Base-by-base conservation (phyloP, 345 rosid species). In the Alliaria petiolata region DNA sequence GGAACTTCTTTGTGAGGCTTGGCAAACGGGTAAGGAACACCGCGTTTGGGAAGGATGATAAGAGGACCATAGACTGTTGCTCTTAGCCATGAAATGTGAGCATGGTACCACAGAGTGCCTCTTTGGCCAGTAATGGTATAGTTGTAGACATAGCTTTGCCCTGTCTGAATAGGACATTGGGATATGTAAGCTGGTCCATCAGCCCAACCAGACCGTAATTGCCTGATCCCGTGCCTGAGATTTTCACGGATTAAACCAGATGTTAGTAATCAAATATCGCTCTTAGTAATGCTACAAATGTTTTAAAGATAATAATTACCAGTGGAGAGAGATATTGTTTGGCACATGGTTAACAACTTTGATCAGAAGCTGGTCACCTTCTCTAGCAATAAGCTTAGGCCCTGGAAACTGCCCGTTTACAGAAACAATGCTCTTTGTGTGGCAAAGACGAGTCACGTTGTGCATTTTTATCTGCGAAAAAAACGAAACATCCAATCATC, bases 1-100 rank as follows among this genome's bases (percentile, higher is more conserved):
- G 93, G 89, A 74, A 85, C 81, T 85, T 89, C 90, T 81, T 85
- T 85, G 82, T 85, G 67, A 16, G 96, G 98, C 65, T 85, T 89
- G 36, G 81, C 34, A 54, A 90, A 88, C 1, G 96, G 98, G 69
- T 90, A 88, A 60, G 93, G 79, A 70, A 74, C 79, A 10, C 85
- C 86, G 2, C 3, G 80, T 65, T 80, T 82, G 42, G 97, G 98
- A 50, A 90, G 89, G 55, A 90, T 83, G 71, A 90, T 81, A 1
- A 89, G 51, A 5, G 93, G 86, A 56, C 96, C 97, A 45, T 90
- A 81, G 34, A 93, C 40, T 58, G 96, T 83, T 44, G 98, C 69
- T 74, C 97, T 79, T 5, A 87, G 80, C 97, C 97, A 90, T 28
- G 90, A 82, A 40, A 83, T 72, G 66, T 93, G 97, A 60, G 92